Percentiles rank a stretch among this genome's conserved stretches.
Evolutionary conservation across 164 flowering plant genomes (phyloP).

Genomic region (Vitis amurensis): DNA sequence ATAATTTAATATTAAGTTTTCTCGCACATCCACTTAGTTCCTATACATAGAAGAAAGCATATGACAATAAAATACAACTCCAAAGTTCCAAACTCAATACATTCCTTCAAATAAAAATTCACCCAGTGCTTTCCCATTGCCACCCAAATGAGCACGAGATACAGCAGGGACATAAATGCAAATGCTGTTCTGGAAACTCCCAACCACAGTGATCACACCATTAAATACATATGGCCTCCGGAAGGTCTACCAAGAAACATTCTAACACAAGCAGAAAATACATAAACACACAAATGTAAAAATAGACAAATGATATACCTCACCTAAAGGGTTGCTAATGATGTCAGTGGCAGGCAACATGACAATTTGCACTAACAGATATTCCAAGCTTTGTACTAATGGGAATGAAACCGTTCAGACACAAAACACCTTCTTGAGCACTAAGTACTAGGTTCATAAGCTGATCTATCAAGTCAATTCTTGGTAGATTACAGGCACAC

Average conservation of each 20-base stretch:
- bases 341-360: not conserved
- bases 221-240: not conserved
- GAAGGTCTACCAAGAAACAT: not conserved
- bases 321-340: not conserved
- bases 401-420: not conserved
- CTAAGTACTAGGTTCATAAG: not conserved
- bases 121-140: not conserved
- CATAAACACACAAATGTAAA: not conserved
- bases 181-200: not conserved
- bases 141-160: not conserved
- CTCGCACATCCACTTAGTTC: no score
- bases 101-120: no score
- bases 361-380: not conserved
- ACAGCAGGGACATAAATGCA: not conserved
- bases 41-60: no score
- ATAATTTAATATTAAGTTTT: no score
- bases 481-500: slow-evolving; percentile 8
- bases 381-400: not conserved
- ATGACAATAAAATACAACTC: no score
- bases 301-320: not conserved
- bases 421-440: not conserved
- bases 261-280: not conserved
- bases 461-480: slow-evolving; percentile 5
- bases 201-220: not conserved
- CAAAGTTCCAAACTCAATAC: no score